Evolutionary conservation across 2,329 filamentous ascomycete genomes (phyloP), one percentile per base, ranked within the genome.

Genomic region (Exophiala oligosperma): DNA sequence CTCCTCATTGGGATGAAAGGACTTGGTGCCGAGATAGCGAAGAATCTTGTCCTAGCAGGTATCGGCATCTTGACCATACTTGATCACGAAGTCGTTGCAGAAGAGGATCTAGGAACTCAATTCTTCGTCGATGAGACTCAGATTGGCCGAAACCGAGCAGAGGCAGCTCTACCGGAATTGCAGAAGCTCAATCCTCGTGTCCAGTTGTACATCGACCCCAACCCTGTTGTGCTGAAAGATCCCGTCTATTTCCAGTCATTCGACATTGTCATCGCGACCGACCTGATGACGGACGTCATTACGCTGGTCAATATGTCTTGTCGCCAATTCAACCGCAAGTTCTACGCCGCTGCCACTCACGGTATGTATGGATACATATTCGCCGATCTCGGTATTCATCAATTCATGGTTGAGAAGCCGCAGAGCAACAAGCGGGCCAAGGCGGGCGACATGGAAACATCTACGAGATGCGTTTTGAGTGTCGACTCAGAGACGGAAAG

Each of bases 311-410:
- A 97, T 76, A 90, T 90, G 23, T 88, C 90, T 28, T 92, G 92
- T 41, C 88, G 93, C 48, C 77, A 95, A 38, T 86, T 88, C 60
- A 83, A 85, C 62, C 85, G 86, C 49, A 87, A 92, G 9, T 97
- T 97, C 74, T 99, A 99, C 74, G 91, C 91, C 8, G 90, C 92
- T 37, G 88, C 87, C 51, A 85, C 89, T 2, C 91, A 97, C 71
- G 94, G 94, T 49, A 83, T 96, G 71, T 97, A 95, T 72, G 94
- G 94, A 56, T 99, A 91, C 77, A 89, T 96, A 65, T 99, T 99
- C 72, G 89, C 90, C 57, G 94, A 99, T 72, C 82, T 99, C 23
- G 91, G 96, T 66, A 83, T 87, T 68, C 94, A 99, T 73, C 87
- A 92, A 68, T 99, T 91, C 70, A 85, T 94, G 60, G 88, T 99